These are phyloP conservation scores for Xylaria sp. DNA, from an alignment of 2,329 filamentous ascomycete species.

Conservation along the genomic window DNA sequence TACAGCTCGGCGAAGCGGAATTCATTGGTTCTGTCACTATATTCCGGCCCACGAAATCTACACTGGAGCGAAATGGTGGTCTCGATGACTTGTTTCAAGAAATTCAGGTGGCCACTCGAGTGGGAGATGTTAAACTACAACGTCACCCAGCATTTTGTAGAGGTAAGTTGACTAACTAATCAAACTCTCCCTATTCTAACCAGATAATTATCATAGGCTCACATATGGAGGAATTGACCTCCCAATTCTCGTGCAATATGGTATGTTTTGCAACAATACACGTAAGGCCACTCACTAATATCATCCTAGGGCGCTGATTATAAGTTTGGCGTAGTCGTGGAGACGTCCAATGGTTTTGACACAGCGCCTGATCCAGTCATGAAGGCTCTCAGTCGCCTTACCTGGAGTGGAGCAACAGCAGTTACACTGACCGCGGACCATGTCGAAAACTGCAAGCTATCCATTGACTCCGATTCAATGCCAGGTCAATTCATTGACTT, in stretches of 20 bases:
- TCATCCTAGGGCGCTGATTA: constrained; percentile 67
- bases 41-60: constrained; percentile 63
- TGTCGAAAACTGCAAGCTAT: constrained; percentile 15
- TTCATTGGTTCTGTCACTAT: constrained; percentile 64
- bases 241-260: constrained; percentile 65
- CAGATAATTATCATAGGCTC: constrained; percentile 46
- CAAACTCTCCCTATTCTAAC: constrained; percentile 34
- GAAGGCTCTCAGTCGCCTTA: constrained; percentile 61
- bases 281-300: constrained; percentile 34
- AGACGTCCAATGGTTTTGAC: constrained; percentile 58
- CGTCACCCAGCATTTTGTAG: constrained; percentile 52
- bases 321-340: constrained; percentile 69
- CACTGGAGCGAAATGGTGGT: constrained; percentile 63
- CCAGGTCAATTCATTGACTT: constrained; percentile 55
- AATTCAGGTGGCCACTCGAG: constrained; percentile 51
- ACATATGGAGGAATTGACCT: constrained; percentile 56
- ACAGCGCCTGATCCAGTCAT: constrained; percentile 60
- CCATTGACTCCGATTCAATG: constrained; percentile 36
- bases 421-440: constrained; percentile 46
- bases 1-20: constrained; percentile 16
- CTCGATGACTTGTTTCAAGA: constrained; percentile 68
- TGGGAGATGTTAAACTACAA: constrained; percentile 56
- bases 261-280: constrained; percentile 46
- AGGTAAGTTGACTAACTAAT: constrained; percentile 45
- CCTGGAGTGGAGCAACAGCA: constrained; percentile 62